A percentile compares a stretch with the other conserved stretches of the same genome.
These are phyloP conservation scores for Reticulascus tulasneorum DNA, from an alignment of 2,329 filamentous ascomycete species.

Conservation along the genomic window DNA sequence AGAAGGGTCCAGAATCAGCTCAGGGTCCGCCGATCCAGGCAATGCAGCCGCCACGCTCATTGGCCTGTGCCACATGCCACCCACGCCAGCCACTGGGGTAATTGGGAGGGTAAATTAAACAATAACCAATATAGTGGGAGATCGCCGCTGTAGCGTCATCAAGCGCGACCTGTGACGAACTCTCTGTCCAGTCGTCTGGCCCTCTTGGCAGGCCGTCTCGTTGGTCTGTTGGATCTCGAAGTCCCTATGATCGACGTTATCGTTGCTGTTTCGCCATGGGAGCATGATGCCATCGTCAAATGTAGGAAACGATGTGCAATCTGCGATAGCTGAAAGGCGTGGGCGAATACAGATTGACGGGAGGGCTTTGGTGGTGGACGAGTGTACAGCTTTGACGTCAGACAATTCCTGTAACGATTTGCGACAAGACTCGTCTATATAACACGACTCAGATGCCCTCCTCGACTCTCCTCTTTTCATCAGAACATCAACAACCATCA, in stretches of 20 bases:
- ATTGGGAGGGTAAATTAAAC: background rate
- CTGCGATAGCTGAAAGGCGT: no score
- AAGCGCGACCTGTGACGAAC: background rate
- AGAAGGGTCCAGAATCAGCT: constrained; percentile 7
- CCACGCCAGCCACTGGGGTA: no score
- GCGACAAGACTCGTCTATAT: no score
- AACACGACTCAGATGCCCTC: background rate
- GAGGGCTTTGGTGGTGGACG: no score
- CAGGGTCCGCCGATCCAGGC: constrained; percentile 5
- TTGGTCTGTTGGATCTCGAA: background rate
- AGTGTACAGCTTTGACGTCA: background rate
- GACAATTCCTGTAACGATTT: background rate
- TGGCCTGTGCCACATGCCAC: constrained; percentile 10
- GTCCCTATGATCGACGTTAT: constrained; percentile 4
- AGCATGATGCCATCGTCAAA: background rate
- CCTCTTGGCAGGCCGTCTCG: background rate
- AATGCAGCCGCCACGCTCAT: background rate
- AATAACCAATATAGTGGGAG: background rate
- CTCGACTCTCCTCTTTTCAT: background rate
- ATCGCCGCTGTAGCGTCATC: constrained; percentile 2
- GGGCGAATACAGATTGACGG: no score
- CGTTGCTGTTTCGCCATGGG: background rate
- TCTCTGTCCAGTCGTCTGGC: background rate
- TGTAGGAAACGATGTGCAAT: background rate
- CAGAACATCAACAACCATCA: no score